phyloP scores from a whole-genome alignment of 148 eudicot species.

The Cornus controversa region DNA sequence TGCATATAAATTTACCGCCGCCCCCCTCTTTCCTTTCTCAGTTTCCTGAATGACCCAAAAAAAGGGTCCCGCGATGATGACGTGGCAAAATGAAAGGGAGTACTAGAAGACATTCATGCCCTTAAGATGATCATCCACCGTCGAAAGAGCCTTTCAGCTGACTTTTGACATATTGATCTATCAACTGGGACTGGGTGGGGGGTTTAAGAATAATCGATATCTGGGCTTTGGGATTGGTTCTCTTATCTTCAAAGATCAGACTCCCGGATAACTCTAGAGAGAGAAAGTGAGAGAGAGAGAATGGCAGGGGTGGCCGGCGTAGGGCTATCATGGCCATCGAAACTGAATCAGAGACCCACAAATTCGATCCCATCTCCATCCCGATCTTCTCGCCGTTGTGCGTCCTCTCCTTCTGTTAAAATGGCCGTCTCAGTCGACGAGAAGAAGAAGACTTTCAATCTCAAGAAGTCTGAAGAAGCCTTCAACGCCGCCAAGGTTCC shows the following conservation, averaged over 20 bases:
- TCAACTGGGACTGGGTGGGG: not conserved
- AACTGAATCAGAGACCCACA: constrained; percentile 18
- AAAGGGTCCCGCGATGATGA: too few species aligned
- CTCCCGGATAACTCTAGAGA: not conserved
- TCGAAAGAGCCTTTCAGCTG: not conserved
- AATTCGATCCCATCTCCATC: constrained; percentile 8
- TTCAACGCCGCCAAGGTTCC: constrained; percentile 78
- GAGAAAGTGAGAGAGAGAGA: constrained; percentile 16
- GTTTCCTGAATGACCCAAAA: too few species aligned
- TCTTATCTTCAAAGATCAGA: constrained; percentile 7
- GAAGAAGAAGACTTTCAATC: constrained; percentile 65
- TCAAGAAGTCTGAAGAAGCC: constrained; percentile 86
- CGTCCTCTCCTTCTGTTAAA: constrained; percentile 30
- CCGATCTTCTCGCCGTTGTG: constrained; percentile 17
- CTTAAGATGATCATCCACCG: too few species aligned
- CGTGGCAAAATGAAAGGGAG: too few species aligned
- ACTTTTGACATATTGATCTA: not conserved
- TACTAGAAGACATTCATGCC: too few species aligned
- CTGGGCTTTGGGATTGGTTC: not conserved
- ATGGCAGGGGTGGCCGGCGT: constrained; percentile 32
- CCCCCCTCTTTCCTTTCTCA: too few species aligned
- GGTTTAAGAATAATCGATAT: too few species aligned
- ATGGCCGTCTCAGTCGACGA: constrained; percentile 69
- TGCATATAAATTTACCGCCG: too few species aligned
- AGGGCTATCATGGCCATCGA: constrained; percentile 39